Conservation (phyloP, 2,329 filamentous ascomycete genomes). For the Fusarium marasasianum region DNA sequence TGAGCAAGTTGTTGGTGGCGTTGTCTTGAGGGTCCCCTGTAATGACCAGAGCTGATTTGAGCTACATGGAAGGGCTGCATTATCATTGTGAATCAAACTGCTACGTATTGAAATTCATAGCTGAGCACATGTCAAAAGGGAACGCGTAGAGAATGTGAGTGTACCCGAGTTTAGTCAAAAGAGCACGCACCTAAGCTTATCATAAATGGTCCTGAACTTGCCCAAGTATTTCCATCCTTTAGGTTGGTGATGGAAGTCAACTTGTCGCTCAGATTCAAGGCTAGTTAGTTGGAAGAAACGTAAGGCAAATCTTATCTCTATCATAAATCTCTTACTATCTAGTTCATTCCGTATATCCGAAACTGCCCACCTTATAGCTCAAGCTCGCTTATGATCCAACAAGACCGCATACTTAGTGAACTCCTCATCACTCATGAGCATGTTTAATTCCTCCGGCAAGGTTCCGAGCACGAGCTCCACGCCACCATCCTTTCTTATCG, state of each 20-base stretch:
- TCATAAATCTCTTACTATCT: too few species aligned
- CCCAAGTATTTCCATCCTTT: background rate
- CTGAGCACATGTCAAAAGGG: background rate
- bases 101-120: background rate
- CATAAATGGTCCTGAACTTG: background rate
- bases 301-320: background rate
- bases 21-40: background rate
- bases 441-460: conserved; percentile 1
- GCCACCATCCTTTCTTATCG: background rate
- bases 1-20: conserved; percentile 9
- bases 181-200: background rate
- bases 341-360: background rate
- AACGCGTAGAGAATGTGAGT: background rate
- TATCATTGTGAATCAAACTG: background rate
- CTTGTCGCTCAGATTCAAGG: background rate
- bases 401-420: conserved; percentile 2
- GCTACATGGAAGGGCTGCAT: fast-evolving
- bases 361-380: too few species aligned
- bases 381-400: background rate
- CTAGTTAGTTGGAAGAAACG: fast-evolving
- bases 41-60: background rate
- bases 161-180: background rate
- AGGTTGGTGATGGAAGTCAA: background rate
- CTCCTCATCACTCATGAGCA: conserved; percentile 5
- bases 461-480: background rate